phyloP scores from a whole-genome alignment of 2,329 filamentous ascomycete genomes.

The Xylaria sp. region DNA sequence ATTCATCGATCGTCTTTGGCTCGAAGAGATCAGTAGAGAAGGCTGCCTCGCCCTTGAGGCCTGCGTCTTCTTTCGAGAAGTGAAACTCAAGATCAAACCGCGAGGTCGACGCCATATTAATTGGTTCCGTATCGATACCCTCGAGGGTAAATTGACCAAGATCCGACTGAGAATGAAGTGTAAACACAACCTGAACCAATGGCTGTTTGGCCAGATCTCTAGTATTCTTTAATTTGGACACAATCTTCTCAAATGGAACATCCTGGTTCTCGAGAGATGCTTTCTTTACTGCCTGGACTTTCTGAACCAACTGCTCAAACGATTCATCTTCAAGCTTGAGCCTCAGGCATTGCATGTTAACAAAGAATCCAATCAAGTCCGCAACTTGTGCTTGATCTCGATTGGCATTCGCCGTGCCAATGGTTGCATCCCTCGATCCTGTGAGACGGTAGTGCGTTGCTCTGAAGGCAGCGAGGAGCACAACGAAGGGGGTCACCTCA shows the following conservation, averaged over 20 bases:
- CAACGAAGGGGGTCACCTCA: constrained; percentile 3
- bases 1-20: not conserved
- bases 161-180: constrained; percentile 5
- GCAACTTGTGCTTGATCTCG: not conserved
- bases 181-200: not conserved
- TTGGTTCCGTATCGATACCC: not conserved
- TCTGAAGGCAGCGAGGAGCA: constrained; percentile 12
- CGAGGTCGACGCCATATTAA: not conserved
- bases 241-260: constrained; percentile 9
- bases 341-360: constrained; percentile 11
- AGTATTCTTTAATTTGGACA: not conserved
- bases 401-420: constrained; percentile 13
- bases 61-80: not conserved
- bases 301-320: constrained; percentile 5
- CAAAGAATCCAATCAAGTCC: constrained; percentile 7
- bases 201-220: constrained; percentile 3
- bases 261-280: constrained; percentile 6
- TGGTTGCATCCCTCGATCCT: constrained; percentile 8
- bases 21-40: constrained; percentile 6
- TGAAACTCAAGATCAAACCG: constrained; percentile 12
- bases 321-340: constrained; percentile 8
- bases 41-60: not conserved
- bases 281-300: not conserved
- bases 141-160: not conserved
- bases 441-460: constrained; percentile 16